Conservation (phyloP, 1,139 yeast species). For the Blastobotrys illinoisensis region DNA sequence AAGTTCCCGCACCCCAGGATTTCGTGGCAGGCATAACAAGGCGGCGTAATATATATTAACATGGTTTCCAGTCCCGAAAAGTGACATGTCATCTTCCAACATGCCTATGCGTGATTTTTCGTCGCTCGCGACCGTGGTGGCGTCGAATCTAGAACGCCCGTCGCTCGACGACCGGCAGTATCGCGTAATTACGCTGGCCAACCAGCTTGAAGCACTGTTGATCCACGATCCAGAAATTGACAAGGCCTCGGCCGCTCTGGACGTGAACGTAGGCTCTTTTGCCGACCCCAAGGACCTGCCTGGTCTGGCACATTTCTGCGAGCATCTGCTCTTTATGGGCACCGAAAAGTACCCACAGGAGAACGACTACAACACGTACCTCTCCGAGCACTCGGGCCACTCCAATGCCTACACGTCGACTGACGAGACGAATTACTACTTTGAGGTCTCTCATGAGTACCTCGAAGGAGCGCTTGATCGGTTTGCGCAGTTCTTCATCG, state of each 20-base stretch:
- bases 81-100: not conserved
- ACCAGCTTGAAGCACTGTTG: slow-evolving; percentile 66
- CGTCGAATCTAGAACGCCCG: slow-evolving; percentile 30
- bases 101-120: not conserved
- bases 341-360: slow-evolving; percentile 87
- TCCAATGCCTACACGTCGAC: slow-evolving; percentile 86
- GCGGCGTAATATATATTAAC: not conserved
- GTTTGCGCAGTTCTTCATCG: slow-evolving; percentile 85
- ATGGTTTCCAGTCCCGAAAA: not conserved
- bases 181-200: slow-evolving; percentile 58
- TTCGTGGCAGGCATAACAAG: not conserved
- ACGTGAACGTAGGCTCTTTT: slow-evolving; percentile 86
- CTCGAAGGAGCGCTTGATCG: slow-evolving; percentile 86
- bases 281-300: slow-evolving; percentile 69
- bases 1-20: not conserved
- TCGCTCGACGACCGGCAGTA: slow-evolving; percentile 65
- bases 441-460: slow-evolving; percentile 71
- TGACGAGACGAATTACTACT: slow-evolving; percentile 85
- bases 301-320: slow-evolving; percentile 96
- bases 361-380: slow-evolving; percentile 75
- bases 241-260: slow-evolving; percentile 88
- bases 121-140: slow-evolving; percentile 13
- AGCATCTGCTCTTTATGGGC: slow-evolving; percentile 95
- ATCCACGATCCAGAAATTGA: slow-evolving; percentile 84
- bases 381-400: slow-evolving; percentile 64